A percentile compares a stretch with the other conserved stretches of the same genome.
Conservation (phyloP, 495 filamentous ascomycete species). For the Niebla homalea region DNA sequence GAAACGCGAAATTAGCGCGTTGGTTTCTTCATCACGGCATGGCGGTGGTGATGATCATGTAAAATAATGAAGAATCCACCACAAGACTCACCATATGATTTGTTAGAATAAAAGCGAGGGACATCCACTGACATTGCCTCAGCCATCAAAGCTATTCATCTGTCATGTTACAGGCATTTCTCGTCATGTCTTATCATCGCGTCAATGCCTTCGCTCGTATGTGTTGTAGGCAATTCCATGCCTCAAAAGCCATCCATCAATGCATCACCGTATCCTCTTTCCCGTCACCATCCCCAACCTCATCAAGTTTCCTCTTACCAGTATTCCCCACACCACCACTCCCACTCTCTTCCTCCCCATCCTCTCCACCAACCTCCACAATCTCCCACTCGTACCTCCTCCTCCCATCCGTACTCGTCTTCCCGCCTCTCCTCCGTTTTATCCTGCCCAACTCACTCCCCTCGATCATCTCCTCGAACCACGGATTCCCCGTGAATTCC, state of each 20-base stretch:
- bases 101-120: background rate
- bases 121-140: background rate
- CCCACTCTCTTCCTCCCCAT: slow-evolving; percentile 43
- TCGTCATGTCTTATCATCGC: background rate
- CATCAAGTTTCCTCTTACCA: slow-evolving; percentile 42
- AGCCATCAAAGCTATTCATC: background rate
- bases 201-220: background rate
- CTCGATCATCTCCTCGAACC: slow-evolving; percentile 71
- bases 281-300: slow-evolving; percentile 26
- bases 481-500: slow-evolving; percentile 46
- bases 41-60: no score
- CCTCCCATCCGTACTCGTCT: slow-evolving; percentile 40
- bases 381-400: slow-evolving; percentile 72
- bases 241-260: background rate
- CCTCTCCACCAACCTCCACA: slow-evolving; percentile 49
- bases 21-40: background rate
- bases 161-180: background rate
- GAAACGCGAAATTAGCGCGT: background rate
- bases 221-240: background rate
- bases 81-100: no score
- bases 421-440: slow-evolving; percentile 44
- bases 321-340: slow-evolving; percentile 25
- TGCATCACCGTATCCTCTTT: slow-evolving; percentile 16
- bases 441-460: slow-evolving; percentile 57
- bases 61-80: no score